Conservation (phyloP, 768 basidiomycete species). For the Pseudohyphozyma bogoriensis region DNA sequence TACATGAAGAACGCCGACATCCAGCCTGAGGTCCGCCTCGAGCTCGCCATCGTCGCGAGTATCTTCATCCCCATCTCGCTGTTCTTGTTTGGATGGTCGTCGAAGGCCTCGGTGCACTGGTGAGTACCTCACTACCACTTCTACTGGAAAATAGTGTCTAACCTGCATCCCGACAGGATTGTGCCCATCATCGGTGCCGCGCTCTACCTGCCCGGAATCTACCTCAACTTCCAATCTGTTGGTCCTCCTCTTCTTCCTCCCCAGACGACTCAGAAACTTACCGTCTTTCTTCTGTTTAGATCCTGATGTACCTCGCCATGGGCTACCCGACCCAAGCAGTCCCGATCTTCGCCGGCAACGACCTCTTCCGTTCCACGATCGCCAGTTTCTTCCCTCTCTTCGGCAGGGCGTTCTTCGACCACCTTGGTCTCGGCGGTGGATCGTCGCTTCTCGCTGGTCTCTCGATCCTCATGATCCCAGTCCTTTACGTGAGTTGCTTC, state of each 20-base stretch:
- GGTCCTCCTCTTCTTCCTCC: no score
- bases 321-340: neutral
- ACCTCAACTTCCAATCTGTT: constrained; percentile 10
- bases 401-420: constrained; percentile 33
- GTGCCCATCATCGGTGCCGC: constrained; percentile 10
- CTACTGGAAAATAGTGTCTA: no score
- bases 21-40: constrained; percentile 20
- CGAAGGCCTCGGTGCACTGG: no score
- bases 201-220: constrained; percentile 22
- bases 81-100: constrained; percentile 37
- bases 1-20: neutral
- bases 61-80: constrained; percentile 28
- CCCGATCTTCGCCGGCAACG: constrained; percentile 34
- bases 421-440: constrained; percentile 36
- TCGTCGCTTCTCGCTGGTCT: constrained; percentile 36
- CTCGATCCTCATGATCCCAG: constrained; percentile 36
- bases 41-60: constrained; percentile 18
- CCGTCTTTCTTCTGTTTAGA: no score
- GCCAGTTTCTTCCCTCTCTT: constrained; percentile 22
- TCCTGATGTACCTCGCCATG: constrained; percentile 10
- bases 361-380: no score
- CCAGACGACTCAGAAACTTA: no score
- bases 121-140: no score
- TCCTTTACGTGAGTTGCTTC: constrained; percentile 19
- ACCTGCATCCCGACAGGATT: constrained; percentile 30